A percentile compares a stretch with the other conserved stretches of the same genome.
Conservation (phyloP, 2,329 filamentous ascomycete species). For the Talaromyces islandicus region DNA sequence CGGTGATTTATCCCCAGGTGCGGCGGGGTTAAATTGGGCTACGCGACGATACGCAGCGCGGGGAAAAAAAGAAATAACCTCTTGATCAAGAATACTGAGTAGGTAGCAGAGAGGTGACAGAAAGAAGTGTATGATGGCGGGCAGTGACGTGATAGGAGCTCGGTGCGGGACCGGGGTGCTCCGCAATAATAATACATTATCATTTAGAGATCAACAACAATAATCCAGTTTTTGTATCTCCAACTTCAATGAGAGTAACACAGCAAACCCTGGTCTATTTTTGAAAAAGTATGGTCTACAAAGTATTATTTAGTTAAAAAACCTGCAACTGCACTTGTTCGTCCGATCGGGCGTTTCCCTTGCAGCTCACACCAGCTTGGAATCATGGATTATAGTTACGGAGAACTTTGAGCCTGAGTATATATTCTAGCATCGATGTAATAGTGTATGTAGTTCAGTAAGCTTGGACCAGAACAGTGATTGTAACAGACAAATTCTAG, state of each 20-base stretch:
- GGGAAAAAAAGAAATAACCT: background rate
- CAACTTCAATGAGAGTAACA: background rate
- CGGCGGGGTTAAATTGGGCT: background rate
- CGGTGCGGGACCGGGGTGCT: background rate
- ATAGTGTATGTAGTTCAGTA: background rate
- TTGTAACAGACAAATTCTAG: background rate
- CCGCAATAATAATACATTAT: background rate
- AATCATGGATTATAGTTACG: background rate
- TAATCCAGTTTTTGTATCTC: background rate
- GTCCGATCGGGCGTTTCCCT: background rate
- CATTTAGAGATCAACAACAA: background rate
- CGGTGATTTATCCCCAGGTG: background rate
- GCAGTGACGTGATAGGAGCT: conserved; percentile 1
- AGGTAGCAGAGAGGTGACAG: background rate
- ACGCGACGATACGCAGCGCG: background rate
- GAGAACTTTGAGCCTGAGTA: background rate
- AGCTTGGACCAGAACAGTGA: background rate
- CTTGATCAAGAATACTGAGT: background rate
- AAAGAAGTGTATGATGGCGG: background rate
- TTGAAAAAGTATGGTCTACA: background rate
- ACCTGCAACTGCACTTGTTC: background rate
- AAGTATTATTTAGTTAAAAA: background rate
- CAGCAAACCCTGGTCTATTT: background rate
- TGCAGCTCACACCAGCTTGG: background rate
- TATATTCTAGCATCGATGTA: background rate